Conservation (phyloP, 176 grass and related monocot genomes). For the Raddia distichophylla region DNA sequence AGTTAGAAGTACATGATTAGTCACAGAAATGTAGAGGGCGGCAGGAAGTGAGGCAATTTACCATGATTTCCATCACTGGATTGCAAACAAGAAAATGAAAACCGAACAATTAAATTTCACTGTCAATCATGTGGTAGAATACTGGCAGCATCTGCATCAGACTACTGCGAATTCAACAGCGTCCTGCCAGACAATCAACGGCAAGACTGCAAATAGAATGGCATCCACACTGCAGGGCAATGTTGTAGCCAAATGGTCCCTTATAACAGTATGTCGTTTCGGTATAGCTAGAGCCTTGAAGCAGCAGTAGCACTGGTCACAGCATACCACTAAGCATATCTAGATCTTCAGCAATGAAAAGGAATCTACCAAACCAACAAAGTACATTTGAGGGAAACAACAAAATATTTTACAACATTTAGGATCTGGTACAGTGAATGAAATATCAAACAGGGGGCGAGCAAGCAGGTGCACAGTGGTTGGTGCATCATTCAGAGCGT, state of each 20-base stretch:
- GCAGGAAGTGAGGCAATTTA: background rate
- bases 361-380: slow-evolving; percentile 42
- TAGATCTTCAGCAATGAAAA: slow-evolving; percentile 20
- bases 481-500: slow-evolving; percentile 39
- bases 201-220: slow-evolving; percentile 2
- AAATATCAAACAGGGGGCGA: slow-evolving; percentile 30
- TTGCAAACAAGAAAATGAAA: background rate
- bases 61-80: background rate
- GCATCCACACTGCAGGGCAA: background rate
- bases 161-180: background rate
- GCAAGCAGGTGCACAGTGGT: slow-evolving; percentile 30
- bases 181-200: background rate
- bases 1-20: slow-evolving; percentile 2
- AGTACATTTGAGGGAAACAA: slow-evolving; percentile 41
- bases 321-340: background rate
- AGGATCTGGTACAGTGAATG: slow-evolving; percentile 41
- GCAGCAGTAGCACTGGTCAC: background rate
- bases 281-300: slow-evolving; percentile 12
- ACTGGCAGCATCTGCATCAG: background rate
- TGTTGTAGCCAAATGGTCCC: background rate
- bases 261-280: background rate
- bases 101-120: background rate
- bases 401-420: slow-evolving; percentile 59
- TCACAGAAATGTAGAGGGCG: background rate
- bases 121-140: background rate